Evolutionary conservation across 2,329 filamentous ascomycete species (phyloP), one percentile per base, ranked within the genome.

Genomic region (Fusarium sp.): DNA sequence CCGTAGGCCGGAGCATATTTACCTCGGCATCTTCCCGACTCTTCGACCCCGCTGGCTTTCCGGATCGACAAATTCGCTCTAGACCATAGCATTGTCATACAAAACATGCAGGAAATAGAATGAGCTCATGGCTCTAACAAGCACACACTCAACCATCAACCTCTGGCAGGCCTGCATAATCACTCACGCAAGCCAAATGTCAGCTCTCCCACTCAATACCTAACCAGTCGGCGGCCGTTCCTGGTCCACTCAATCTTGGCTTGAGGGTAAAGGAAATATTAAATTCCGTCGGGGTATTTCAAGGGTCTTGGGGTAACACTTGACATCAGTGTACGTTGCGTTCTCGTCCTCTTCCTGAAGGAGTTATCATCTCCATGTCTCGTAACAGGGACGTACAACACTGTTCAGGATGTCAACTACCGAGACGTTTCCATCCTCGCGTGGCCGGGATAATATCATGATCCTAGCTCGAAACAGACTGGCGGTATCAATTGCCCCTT

Each of bases 291-390:
- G 46, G 42, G 42, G 54, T 58, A 42, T 55, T 66, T 69, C 42
- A 41, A 62, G 40, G 36, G 18, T n/a, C 62, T 47, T 36, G 29
- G 56, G 47, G 62, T 61, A 21, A 39, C 21, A 45, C 20, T 61
- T 55, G 59, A 51, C 20, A 57, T 58, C 31, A 33, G 29, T 42
- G 27, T 35, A 31, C 29, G 20, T 40, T 41, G 40, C 13, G 51
- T 55, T 39, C 50, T 39, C 35, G 36, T 54, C n/a, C 42, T 31
- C 46, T 39, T 50, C 56, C 46, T 39, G 36, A 67, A 55, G 45
- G 23, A 51, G 61, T 54, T 36, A 42, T 53, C 50, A 66, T 46
- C 55, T 63, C 51, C 61, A 51, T 20, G 23, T 23, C 54, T 64
- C 46, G 20, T 7, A 18, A 35, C 39, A 54, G n/a, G 31, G 21